A percentile compares a stretch with the other conserved stretches of the same genome.
Conservation (phyloP, 768 basidiomycete genomes). For the Suillus subluteus region DNA sequence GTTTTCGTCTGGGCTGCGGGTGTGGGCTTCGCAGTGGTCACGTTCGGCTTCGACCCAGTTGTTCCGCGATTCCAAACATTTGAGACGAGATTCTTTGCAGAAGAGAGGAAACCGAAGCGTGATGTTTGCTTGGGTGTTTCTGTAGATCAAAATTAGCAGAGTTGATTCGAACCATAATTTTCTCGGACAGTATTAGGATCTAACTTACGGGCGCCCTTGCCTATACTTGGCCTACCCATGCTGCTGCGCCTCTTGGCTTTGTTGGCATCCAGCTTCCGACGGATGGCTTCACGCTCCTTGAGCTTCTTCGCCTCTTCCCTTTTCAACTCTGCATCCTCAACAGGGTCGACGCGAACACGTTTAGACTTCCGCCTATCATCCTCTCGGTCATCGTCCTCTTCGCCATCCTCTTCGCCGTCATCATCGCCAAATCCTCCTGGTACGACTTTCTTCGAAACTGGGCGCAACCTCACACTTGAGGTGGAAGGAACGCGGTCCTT, state of each 20-base stretch:
- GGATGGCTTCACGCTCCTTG: slow-evolving; percentile 60
- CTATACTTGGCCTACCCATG: slow-evolving; percentile 48
- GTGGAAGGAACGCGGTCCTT: slow-evolving; percentile 16
- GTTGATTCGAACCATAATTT: slow-evolving; percentile 4
- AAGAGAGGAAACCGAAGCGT: slow-evolving; percentile 70
- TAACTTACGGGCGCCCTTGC: slow-evolving; percentile 43
- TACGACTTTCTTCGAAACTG: slow-evolving; percentile 34
- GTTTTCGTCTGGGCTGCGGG: slow-evolving; percentile 12
- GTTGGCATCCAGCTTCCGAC: slow-evolving; percentile 65
- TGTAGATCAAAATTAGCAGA: slow-evolving; percentile 31
- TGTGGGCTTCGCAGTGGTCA: slow-evolving; percentile 32
- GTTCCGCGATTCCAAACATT: slow-evolving; percentile 73
- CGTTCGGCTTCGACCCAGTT: slow-evolving; percentile 32
- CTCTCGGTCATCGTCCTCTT: slow-evolving; percentile 18
- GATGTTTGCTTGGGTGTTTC: slow-evolving; percentile 44
- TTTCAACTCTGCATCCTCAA: slow-evolving; percentile 36
- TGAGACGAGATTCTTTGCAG: slow-evolving; percentile 70
- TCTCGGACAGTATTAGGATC: slow-evolving; percentile 34
- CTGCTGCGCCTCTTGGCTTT: slow-evolving; percentile 75
- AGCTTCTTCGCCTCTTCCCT: slow-evolving; percentile 39
- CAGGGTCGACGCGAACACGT: slow-evolving; percentile 43
- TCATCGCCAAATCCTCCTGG: slow-evolving; percentile 65
- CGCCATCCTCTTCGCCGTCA: slow-evolving; percentile 49
- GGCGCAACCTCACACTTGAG: slow-evolving; percentile 1
- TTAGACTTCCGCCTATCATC: slow-evolving; percentile 47